Conservation (phyloP, 176 grass and related monocot genomes). For the Oryza glaberrima region DNA sequence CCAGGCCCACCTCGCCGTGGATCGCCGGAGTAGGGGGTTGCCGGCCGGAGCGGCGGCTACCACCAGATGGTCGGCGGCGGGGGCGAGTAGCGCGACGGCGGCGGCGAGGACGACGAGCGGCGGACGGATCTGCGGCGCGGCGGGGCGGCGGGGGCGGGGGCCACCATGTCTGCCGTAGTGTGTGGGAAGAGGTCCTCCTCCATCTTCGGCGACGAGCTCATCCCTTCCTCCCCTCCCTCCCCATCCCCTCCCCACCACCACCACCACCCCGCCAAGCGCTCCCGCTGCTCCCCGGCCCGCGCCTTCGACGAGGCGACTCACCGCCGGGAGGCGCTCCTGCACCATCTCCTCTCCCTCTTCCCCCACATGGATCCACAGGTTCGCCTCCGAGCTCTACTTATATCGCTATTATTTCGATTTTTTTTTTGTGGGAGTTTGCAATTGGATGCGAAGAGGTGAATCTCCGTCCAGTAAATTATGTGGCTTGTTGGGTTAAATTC, state of each 20-base stretch:
- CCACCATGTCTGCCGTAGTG: conserved; percentile 97
- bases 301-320: conserved; percentile 42
- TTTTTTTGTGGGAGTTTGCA: neutral
- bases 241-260: conserved; percentile 50
- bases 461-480: neutral
- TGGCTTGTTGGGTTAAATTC: neutral
- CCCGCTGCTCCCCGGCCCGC: conserved; percentile 66
- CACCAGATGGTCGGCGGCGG: conserved; percentile 59
- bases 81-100: conserved; percentile 34
- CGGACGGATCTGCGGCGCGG: conserved; percentile 43
- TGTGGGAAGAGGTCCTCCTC: conserved; percentile 97
- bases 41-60: conserved; percentile 13
- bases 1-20: conserved; percentile 38
- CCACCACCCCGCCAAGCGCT: conserved; percentile 54
- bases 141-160: conserved; percentile 34
- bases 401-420: neutral
- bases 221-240: conserved; percentile 57
- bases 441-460: neutral
- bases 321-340: conserved; percentile 49
- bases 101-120: conserved; percentile 37
- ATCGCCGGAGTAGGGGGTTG: conserved; percentile 48
- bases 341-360: conserved; percentile 61
- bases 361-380: conserved; percentile 89
- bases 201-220: conserved; percentile 82
- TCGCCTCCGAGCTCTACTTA: neutral